A percentile compares a stretch with the other conserved stretches of the same genome.
phyloP scores from a whole-genome alignment of 768 basidiomycete species.

The Pleurotus ostreatus region DNA sequence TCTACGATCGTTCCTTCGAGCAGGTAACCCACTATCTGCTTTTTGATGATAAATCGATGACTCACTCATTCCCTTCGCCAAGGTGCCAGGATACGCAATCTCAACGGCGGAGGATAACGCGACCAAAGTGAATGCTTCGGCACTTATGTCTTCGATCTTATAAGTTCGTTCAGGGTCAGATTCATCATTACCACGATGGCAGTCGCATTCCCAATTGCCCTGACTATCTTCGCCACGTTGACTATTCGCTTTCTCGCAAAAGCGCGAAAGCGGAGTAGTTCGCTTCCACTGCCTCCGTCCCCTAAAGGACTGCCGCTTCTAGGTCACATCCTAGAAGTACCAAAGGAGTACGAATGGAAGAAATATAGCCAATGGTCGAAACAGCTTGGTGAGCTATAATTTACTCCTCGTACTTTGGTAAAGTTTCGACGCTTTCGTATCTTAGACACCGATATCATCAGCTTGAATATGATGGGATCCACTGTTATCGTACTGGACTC shows the following conservation, averaged over 20 bases:
- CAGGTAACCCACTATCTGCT: too few relatives aligned
- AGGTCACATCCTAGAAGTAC: constrained; percentile 21
- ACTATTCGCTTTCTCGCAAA: neutral
- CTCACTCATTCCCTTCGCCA: too few relatives aligned
- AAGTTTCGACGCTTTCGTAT: neutral
- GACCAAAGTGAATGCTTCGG: too few relatives aligned
- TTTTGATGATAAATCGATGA: too few relatives aligned
- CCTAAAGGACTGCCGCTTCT: constrained; percentile 20
- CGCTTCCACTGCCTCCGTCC: constrained; percentile 21
- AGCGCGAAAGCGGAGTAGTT: neutral
- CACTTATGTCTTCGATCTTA: too few relatives aligned
- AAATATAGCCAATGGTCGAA: constrained; percentile 20
- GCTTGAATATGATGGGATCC: constrained; percentile 23
- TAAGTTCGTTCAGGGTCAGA: too few relatives aligned
- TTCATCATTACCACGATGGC: neutral
- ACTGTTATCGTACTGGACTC: constrained; percentile 33
- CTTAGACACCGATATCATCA: constrained; percentile 26
- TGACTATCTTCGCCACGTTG: neutral
- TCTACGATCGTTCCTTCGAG: too few relatives aligned
- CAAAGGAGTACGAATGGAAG: constrained; percentile 15
- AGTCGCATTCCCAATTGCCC: neutral
- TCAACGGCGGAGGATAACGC: too few relatives aligned
- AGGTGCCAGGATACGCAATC: too few relatives aligned
- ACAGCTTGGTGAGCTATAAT: constrained; percentile 10
- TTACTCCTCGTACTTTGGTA: neutral